Conservation (phyloP, 495 filamentous ascomycete genomes). For the Penicillium desertorum region DNA sequence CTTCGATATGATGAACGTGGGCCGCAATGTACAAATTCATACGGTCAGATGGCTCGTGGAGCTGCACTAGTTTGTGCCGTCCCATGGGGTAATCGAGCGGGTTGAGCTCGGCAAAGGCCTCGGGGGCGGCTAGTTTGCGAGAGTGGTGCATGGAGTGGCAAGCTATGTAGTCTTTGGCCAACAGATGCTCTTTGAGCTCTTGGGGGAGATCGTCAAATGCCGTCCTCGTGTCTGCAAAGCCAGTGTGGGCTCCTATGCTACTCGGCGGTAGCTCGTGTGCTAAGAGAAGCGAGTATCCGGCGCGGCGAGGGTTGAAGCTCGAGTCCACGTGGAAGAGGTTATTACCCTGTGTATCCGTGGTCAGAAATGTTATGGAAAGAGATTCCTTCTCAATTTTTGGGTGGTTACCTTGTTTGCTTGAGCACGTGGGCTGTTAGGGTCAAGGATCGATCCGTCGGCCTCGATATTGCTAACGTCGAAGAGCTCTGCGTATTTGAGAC, state of each 20-base stretch:
- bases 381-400: too few relatives aligned
- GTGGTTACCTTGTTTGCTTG: constrained; percentile 31
- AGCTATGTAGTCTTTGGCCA: constrained; percentile 49
- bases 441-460: constrained; percentile 36
- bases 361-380: neutral
- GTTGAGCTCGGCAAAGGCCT: constrained; percentile 49
- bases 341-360: constrained; percentile 40
- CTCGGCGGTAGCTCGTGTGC: constrained; percentile 52
- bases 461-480: constrained; percentile 61
- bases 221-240: constrained; percentile 56
- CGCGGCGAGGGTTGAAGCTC: constrained; percentile 57
- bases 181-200: constrained; percentile 36
- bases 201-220: constrained; percentile 51
- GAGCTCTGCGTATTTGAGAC: constrained; percentile 49
- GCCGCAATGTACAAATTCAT: constrained; percentile 55
- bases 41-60: constrained; percentile 51
- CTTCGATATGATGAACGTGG: constrained; percentile 57
- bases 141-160: constrained; percentile 53
- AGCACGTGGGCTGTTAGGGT: constrained; percentile 34
- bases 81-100: constrained; percentile 40
- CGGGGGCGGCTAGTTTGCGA: constrained; percentile 52
- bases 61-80: constrained; percentile 51
- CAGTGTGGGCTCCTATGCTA: constrained; percentile 52
- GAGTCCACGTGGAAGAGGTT: constrained; percentile 57
- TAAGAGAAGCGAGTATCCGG: constrained; percentile 53